These are phyloP conservation scores for Penicillium bialowiezense DNA, from an alignment of 495 filamentous ascomycete genomes.

Conservation along the genomic window DNA sequence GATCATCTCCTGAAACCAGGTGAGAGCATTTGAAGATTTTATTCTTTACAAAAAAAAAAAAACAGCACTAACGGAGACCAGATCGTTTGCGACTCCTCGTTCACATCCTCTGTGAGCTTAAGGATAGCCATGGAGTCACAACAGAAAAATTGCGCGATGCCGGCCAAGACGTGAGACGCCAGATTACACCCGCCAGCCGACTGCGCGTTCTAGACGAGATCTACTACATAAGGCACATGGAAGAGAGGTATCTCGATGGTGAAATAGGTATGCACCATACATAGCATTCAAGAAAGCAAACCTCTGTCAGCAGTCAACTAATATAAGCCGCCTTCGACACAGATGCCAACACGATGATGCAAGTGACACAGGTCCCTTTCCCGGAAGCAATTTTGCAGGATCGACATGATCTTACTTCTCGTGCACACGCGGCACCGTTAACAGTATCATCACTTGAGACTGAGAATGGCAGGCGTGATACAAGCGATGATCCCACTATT, in stretches of 20 bases:
- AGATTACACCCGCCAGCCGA: conserved; percentile 33
- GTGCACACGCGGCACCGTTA: conserved; percentile 7
- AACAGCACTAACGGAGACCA: too few species aligned
- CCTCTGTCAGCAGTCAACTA: background rate
- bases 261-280: conserved; percentile 59
- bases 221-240: conserved; percentile 61
- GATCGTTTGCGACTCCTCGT: conserved; percentile 60
- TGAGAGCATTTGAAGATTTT: conserved; percentile 46
- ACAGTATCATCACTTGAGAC: background rate
- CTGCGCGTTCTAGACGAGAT: conserved; percentile 58
- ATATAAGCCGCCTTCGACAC: background rate
- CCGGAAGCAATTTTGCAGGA: conserved; percentile 19
- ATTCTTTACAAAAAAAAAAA: too few species aligned
- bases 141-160: conserved; percentile 44
- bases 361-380: conserved; percentile 22
- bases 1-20: conserved; percentile 74
- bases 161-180: conserved; percentile 39
- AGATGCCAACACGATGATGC: conserved; percentile 22
- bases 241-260: conserved; percentile 58
- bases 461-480: conserved; percentile 1
- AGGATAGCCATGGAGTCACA: conserved; percentile 39
- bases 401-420: conserved; percentile 5
- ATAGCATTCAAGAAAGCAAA: background rate
- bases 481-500: background rate
- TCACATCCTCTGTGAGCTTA: conserved; percentile 57